These are phyloP conservation scores for Begonia loranthoides DNA, from an alignment of 306 rosid species.

Conservation along the genomic window DNA sequence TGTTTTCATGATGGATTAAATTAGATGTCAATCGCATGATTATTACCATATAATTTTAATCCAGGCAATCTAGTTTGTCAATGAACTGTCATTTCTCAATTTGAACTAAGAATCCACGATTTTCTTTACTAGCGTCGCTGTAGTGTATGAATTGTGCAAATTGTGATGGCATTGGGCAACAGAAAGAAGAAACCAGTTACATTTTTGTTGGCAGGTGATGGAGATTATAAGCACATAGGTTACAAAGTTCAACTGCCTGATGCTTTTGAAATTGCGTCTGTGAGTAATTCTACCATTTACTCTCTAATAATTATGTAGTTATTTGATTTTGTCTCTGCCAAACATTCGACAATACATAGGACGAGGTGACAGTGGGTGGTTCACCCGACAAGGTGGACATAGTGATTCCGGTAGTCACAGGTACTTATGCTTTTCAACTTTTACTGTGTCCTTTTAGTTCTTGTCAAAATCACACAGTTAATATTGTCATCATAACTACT, in stretches of 20 bases:
- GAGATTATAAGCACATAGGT: conserved; percentile 70
- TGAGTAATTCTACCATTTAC: conserved; percentile 28
- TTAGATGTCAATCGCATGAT: too few species aligned
- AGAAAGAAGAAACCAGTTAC: background rate
- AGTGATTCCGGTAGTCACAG: conserved; percentile 88
- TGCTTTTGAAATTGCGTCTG: conserved; percentile 71
- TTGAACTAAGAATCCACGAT: background rate
- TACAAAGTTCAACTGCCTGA: conserved; percentile 65
- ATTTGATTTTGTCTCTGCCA: conserved; percentile 10
- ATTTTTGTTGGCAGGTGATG: conserved; percentile 58
- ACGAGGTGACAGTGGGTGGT: conserved; percentile 69
- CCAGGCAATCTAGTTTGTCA: background rate
- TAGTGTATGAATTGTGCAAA: too few species aligned
- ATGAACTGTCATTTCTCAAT: background rate
- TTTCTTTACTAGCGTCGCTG: too few species aligned
- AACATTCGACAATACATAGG: conserved; percentile 21
- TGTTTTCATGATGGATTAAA: background rate
- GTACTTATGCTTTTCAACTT: conserved; percentile 18
- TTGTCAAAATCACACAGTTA: too few species aligned
- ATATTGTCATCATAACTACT: too few species aligned
- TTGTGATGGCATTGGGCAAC: background rate
- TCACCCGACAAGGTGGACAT: conserved; percentile 76
- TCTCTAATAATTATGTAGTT: conserved; percentile 4
- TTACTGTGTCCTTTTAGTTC: background rate
- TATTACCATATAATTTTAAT: too few species aligned